Conservation (phyloP, 2,329 filamentous ascomycete species). For the Curvularia sp. region DNA sequence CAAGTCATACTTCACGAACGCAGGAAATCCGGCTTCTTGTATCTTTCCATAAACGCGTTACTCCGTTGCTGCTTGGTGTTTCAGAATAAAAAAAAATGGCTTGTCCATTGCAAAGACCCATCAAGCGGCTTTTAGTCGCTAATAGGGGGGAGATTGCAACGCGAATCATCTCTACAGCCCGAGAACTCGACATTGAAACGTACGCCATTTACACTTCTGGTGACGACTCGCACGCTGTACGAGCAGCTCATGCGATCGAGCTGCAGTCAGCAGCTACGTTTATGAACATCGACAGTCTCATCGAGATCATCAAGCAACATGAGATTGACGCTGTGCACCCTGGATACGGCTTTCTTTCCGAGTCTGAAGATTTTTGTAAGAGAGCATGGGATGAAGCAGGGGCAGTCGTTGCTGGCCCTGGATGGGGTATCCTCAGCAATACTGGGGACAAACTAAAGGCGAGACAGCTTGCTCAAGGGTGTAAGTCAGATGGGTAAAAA, state of each 20-base stretch:
- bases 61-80: background rate
- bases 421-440: slow-evolving; percentile 62
- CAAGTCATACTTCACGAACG: background rate
- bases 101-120: slow-evolving; percentile 43
- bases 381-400: slow-evolving; percentile 60
- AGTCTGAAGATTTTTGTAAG: slow-evolving; percentile 60
- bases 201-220: slow-evolving; percentile 63
- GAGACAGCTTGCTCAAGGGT: slow-evolving; percentile 59
- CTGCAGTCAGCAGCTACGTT: slow-evolving; percentile 62
- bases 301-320: slow-evolving; percentile 58
- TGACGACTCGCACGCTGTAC: slow-evolving; percentile 63
- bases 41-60: background rate
- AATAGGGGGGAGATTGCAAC: slow-evolving; percentile 71
- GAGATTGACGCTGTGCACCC: slow-evolving; percentile 65
- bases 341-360: slow-evolving; percentile 69
- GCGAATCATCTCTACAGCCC: slow-evolving; percentile 65
- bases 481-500: slow-evolving; percentile 33
- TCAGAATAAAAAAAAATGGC: slow-evolving; percentile 23
- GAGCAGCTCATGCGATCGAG: slow-evolving; percentile 60
- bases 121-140: slow-evolving; percentile 61
- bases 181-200: slow-evolving; percentile 65
- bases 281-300: slow-evolving; percentile 59
- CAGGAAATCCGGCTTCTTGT: background rate
- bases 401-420: slow-evolving; percentile 62
- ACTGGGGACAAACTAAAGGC: slow-evolving; percentile 66